Base-by-base conservation (phyloP, 495 filamentous ascomycete species). In the Hypoxylon fuscum region DNA sequence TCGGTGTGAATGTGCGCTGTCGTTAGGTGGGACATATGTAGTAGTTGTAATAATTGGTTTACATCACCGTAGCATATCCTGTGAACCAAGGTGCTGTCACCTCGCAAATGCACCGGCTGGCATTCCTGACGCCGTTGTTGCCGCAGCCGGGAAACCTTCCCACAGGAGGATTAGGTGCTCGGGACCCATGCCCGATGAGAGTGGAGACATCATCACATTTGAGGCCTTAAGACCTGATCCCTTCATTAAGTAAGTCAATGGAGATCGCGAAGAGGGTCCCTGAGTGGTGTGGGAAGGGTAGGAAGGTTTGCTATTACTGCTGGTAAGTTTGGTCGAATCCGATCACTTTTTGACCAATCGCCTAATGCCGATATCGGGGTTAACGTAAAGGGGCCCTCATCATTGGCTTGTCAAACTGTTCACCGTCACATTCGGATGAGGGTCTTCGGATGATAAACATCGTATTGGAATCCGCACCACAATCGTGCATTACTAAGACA, bases 341-440 rank as follows among this genome's bases (percentile, higher is more conserved):
- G 48, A 20, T 18, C 7, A 17, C 15, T n/a, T 10, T 9, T 32
- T 17, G 29, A 8, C 42, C 31, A 60, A 53, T 53, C 7, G 10
- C 23, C 15, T 53, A 23, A 38, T 41, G 0, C 57, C 57, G 57
- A 60, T 53, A 27, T 42, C 57, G 57, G 57, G 34, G 53, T 53
- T 53, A 31, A 45, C 23, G 9, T 23, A 41, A 41, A 41, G 34
- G 11, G 31, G 27, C 12, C 5, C 9, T 10, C 34, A 22, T 22
- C 11, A 25, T 48, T 40, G 37, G 4, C 37, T 20, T 2, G 15
- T 40, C 15, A 15, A n/a, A 14, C 12, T 14, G 15, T 14, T 40
- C 15, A 20, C 2, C 11, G 18, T 5, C n/a, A 40, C 37, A 27
- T 27, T n/a, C n/a, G n/a, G n/a, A n/a, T n/a, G n/a, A n/a, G n/a